A percentile compares a stretch with the other conserved stretches of the same genome.
phyloP scores from a whole-genome alignment of 306 rosid genomes.

The Carpinus fangiana region DNA sequence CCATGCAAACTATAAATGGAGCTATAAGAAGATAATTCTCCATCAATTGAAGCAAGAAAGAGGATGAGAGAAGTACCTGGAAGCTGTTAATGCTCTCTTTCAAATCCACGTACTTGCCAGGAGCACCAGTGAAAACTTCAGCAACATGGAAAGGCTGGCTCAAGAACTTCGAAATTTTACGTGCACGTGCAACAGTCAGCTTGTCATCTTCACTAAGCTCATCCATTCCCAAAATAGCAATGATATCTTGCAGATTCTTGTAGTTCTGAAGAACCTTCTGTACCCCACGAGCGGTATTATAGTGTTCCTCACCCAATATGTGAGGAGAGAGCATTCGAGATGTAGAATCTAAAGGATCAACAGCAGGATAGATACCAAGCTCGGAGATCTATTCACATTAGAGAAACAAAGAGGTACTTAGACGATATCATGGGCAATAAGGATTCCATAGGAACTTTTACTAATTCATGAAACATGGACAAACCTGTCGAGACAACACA shows the following conservation, averaged over 20 bases:
- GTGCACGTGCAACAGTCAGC: conserved; percentile 97
- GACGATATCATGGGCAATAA: neutral
- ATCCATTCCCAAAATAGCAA: conserved; percentile 99
- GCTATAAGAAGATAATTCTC: neutral
- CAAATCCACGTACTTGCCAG: conserved; percentile 95
- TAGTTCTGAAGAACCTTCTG: conserved; percentile 93
- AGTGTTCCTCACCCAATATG: conserved; percentile 89
- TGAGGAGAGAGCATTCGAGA: conserved; percentile 99
- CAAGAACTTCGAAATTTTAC: conserved; percentile 75
- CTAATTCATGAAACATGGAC: conserved; percentile 5
- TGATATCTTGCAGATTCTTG: conserved; percentile 98
- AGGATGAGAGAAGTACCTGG: conserved; percentile 57
- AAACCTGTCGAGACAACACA: conserved; percentile 92
- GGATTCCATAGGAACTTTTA: neutral
- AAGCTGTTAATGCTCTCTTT: conserved; percentile 81
- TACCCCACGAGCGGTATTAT: conserved; percentile 97
- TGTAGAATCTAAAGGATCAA: conserved; percentile 93
- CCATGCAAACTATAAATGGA: neutral
- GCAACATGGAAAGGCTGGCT: conserved; percentile 99
- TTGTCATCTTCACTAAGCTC: conserved; percentile 99
- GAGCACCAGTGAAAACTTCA: conserved; percentile 98
- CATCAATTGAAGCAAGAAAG: neutral
- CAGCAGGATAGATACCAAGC: conserved; percentile 98
- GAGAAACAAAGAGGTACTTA: conserved; percentile 8
- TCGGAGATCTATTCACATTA: conserved; percentile 70